Conservation (phyloP, 768 basidiomycete genomes). For the Termitomyces sp. region DNA sequence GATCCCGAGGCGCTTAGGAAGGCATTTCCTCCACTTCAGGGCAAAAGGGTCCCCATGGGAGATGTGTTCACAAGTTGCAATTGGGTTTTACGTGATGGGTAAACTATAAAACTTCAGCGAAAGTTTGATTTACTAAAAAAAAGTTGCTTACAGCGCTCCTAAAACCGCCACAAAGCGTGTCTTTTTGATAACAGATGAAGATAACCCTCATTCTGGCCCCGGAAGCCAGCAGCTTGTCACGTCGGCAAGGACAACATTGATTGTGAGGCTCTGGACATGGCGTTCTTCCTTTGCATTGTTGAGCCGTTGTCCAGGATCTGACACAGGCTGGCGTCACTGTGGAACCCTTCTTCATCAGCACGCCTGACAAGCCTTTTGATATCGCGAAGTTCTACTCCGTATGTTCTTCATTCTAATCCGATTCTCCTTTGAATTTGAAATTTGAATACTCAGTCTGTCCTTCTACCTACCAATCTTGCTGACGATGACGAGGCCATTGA, state of each 20-base stretch:
- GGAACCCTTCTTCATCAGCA: conserved; percentile 88
- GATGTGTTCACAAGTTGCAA: conserved; percentile 91
- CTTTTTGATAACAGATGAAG: conserved; percentile 90
- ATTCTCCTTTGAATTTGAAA: not conserved
- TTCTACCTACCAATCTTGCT: conserved; percentile 47
- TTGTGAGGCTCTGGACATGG: conserved; percentile 32
- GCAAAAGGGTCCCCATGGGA: conserved; percentile 69
- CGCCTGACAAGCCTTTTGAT: conserved; percentile 62
- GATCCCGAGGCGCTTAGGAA: conserved; percentile 52
- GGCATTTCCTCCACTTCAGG: conserved; percentile 59
- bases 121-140: not conserved
- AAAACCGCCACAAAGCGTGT: conserved; percentile 91
- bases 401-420: not conserved
- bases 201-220: conserved; percentile 61
- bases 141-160: conserved; percentile 48
- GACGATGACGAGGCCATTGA: conserved; percentile 45
- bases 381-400: conserved; percentile 77
- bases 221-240: conserved; percentile 57
- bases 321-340: conserved; percentile 72
- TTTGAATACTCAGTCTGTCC: conserved; percentile 44
- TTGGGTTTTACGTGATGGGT: conserved; percentile 88
- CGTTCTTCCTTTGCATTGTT: not conserved
- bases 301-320: conserved; percentile 56
- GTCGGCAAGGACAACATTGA: conserved; percentile 67
- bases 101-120: not conserved